These are phyloP conservation scores for Aspergillus amoenus DNA, from an alignment of 2,329 filamentous ascomycete genomes.

Conservation along the genomic window DNA sequence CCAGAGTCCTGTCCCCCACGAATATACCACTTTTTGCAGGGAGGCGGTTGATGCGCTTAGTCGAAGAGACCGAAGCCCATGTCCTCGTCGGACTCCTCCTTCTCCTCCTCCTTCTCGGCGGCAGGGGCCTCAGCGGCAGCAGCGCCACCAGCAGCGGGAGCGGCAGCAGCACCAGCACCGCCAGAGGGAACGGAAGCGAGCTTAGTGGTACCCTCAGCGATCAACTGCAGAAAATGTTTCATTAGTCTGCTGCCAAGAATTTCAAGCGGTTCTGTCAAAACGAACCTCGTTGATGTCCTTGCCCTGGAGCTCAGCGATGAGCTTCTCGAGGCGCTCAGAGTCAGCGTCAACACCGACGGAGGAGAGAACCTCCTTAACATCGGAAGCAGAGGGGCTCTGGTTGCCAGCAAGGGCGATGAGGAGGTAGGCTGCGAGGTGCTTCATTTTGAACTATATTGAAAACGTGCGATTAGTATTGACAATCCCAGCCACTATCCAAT, in stretches of 20 bases:
- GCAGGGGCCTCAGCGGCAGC: constrained; percentile 66
- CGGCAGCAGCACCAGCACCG: constrained; percentile 58
- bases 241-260: constrained; percentile 15
- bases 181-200: constrained; percentile 96
- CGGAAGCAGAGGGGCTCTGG: constrained; percentile 75
- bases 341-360: constrained; percentile 96
- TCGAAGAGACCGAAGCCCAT: constrained; percentile 76
- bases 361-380: constrained; percentile 85
- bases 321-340: constrained; percentile 76
- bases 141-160: constrained; percentile 61
- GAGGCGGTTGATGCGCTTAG: constrained; percentile 37
- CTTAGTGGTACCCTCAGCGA: constrained; percentile 85
- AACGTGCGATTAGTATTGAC: constrained; percentile 18
- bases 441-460: constrained; percentile 70
- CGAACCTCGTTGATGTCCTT: constrained; percentile 84
- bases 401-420: constrained; percentile 95
- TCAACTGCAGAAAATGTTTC: constrained; percentile 62
- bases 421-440: constrained; percentile 99
- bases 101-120: constrained; percentile 71
- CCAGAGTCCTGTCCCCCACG: constrained; percentile 58
- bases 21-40: constrained; percentile 53
- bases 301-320: constrained; percentile 72
- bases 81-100: constrained; percentile 71
- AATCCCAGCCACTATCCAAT: background rate
- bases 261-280: constrained; percentile 1